Evolutionary conservation across 73 alveolate genomes (phyloP), one percentile per base, ranked within the genome.

Genomic region (Symbiodinium pilosum): DNA sequence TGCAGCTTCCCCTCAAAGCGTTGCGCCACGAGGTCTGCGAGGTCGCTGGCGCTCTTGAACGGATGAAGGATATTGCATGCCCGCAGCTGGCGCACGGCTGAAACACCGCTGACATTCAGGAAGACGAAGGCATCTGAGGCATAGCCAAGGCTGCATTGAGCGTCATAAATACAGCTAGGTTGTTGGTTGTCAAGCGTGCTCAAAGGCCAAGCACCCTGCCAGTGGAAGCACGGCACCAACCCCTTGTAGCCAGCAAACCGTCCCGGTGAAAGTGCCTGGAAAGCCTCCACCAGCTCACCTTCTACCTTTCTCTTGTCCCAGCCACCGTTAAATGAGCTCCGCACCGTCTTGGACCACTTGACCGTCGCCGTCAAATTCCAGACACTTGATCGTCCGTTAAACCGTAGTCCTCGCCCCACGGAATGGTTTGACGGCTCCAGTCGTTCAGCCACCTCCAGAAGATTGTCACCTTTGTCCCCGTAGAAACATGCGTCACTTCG

Each of bases 161-260:
- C 73, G 73, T 54, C 73, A n/a, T 54, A 54, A n/a, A 54, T 9
- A n/a, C 73, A 54, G 73, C 73, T 54, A 26, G 73, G 73, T 9
- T 54, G 20, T 54, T 54, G 24, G 85, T 16, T 28, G 43, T 71
- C 85, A 26, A 71, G 42, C 43, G 85, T 40, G 20, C 42, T 71
- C 85, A 71, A 32, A 24, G 85, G 85, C 85, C 85, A 71, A 24
- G 85, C 85, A n/a, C n/a, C n/a, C 85, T 71, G 85, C 85, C 85
- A 71, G n/a, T 71, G 85, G 43, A 71, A 71, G 34, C 85, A 71
- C 43, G 85, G 85, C 42, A 71, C 85, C 85, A 71, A 71, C 18
- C 85, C 85, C 42, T 34, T 30, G 43, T 30, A 26, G 85, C 43
- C 24, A 24, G 26, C 85, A 2, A 71, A 26, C 85, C n/a, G 38